Evolutionary conservation across 2,329 filamentous ascomycete species (phyloP), one percentile per base, ranked within the genome.

Genomic region (Trichocomaceae sp.): DNA sequence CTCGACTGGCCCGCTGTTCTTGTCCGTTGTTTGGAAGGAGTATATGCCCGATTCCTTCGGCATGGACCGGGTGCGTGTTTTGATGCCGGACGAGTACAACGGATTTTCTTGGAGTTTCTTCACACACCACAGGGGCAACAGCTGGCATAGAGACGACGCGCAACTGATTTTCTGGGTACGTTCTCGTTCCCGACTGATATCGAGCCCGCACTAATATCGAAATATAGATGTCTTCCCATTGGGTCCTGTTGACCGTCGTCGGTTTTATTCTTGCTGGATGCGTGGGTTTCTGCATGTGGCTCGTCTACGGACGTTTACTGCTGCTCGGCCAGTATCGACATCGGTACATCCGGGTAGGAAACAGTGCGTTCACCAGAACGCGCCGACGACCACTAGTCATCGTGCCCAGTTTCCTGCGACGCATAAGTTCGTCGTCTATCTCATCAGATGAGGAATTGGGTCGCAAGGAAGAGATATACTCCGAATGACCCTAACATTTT

Each of bases 21-120:
- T 91, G 46, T 88, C 83, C 54, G 80, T 90, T 41, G 80, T 88
- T 57, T 87, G 87, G 84, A 83, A 87, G 65, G 83, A 88, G 68
- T 90, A 87, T 69, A 83, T 83, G 68, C 63, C 67, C 6, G 63
- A 67, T 22, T 68, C 72, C 1, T 63, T 65, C 44, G 71, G 71
- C 45, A 44, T 77, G 71, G 63, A 79, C n/a, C 77, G 83, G 31
- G 79, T 89, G 5, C 76, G 85, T 54, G 79, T 88, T 47, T 72
- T 89, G 52, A 87, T 87, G 78, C 82, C 80, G 13, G 80, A 84
- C 46, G 84, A 88, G 65, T 88, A 88, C 71, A 85, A 84, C 63
- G 77, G 79, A 59, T 78, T 84, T 61, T 69, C 79, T 0, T 88
- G 84, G 84, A 86, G 83, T 60, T 88, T 88, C 75, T 88, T 89